Evolutionary conservation across 768 basidiomycete species (phyloP), one percentile per base, ranked within the genome.

Genomic region (Xerocomellus dryophilus): DNA sequence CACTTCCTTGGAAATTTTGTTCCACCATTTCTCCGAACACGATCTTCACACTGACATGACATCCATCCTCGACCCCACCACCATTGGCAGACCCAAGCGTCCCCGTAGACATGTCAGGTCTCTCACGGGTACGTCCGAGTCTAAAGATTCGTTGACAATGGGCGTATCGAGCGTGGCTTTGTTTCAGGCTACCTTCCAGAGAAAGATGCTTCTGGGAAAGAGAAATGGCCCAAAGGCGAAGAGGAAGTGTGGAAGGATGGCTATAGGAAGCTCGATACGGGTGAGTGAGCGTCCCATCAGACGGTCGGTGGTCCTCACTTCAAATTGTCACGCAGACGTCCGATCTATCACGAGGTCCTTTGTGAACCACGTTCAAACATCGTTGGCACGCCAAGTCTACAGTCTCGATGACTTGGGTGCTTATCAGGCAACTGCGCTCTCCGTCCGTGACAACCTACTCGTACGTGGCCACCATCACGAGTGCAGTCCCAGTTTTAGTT

Each of bases 391-490:
- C 43, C 92, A 94, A 68, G 82, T 93, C 2, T 91, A 90, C 77
- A 98, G 93, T 68, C 77, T 96, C 47, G 88, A 90, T 68, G 74
- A 88, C 69, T 73, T 93, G 34, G 90, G 92, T 43, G 90, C 92
- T 36, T 98, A 97, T 74, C 93, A 96, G 69, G 94, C 94, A 4
- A 81, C 90, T 15, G 93, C 96, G 4, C 73, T 96, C 34, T 86
- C 91, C 42, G 88, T 88, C 46, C 81, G 94, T 53, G 95, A 98
- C 71, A 85, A 91, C 65, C 80, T 98, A 36, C 77, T 97, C 48
- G 89, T 91, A 66, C 48, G 81, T 66, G 17, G 31, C 50, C 17
- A 17, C 31, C 42, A 29, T 25, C 46, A 31, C 43, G 8, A 15
- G 23, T 36, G 6, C 38, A 21, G 9, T 20, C 47, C 49, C 47